Evolutionary conservation across 495 filamentous ascomycete species (phyloP).

Genomic region (Terfezia claveryi): DNA sequence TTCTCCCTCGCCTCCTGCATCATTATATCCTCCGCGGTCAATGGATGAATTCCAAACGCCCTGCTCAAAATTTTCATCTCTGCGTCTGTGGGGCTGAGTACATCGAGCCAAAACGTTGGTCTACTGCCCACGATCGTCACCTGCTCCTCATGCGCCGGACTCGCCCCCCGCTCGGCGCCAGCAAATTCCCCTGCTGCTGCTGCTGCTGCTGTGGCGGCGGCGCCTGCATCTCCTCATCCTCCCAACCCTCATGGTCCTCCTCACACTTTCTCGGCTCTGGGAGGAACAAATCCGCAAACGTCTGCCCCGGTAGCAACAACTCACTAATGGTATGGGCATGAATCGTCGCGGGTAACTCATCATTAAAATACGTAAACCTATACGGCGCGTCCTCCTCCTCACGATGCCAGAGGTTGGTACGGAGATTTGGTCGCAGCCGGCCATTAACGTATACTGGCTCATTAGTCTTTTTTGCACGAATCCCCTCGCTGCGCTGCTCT

Average conservation of each 20-base stretch:
- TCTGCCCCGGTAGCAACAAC: slow-evolving; percentile 59
- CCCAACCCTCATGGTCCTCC: slow-evolving; percentile 32
- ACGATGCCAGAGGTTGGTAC: slow-evolving; percentile 48
- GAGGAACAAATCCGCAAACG: slow-evolving; percentile 70
- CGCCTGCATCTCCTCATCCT: slow-evolving; percentile 27
- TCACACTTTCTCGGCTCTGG: slow-evolving; percentile 44
- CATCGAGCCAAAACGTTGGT: slow-evolving; percentile 55
- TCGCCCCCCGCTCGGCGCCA: slow-evolving; percentile 7
- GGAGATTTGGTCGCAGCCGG: slow-evolving; percentile 55
- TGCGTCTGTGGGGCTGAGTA: slow-evolving; percentile 70
- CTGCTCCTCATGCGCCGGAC: not conserved
- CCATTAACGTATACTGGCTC: slow-evolving; percentile 85
- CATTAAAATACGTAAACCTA: slow-evolving; percentile 95
- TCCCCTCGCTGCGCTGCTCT: slow-evolving; percentile 64
- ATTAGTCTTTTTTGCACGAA: slow-evolving; percentile 76
- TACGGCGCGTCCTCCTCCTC: slow-evolving; percentile 82
- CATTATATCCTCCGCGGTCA: slow-evolving; percentile 86
- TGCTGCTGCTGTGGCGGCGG: slow-evolving; percentile 10
- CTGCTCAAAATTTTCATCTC: slow-evolving; percentile 73
- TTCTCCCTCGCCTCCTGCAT: slow-evolving; percentile 92
- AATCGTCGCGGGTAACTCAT: slow-evolving; percentile 81
- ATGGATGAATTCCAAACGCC: slow-evolving; percentile 77
- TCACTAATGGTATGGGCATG: slow-evolving; percentile 90
- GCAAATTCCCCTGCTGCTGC: slow-evolving; percentile 12
- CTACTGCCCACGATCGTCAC: slow-evolving; percentile 6